A percentile compares a stretch with the other conserved stretches of the same genome.
These are phyloP conservation scores for Fusarium odoratissimum DNA, from an alignment of 2,329 filamentous ascomycete genomes.

Conservation along the genomic window DNA sequence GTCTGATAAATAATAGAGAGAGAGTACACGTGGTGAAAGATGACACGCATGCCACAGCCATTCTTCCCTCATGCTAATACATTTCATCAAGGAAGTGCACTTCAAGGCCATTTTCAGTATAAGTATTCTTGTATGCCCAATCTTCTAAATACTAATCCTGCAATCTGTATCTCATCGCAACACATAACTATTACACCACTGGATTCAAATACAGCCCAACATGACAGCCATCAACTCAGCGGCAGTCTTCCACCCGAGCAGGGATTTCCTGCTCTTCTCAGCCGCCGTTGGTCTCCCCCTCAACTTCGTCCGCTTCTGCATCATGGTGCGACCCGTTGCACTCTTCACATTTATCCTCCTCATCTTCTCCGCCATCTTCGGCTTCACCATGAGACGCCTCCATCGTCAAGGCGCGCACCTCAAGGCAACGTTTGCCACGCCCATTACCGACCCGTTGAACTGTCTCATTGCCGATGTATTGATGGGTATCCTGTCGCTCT, in stretches of 20 bases:
- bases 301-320: conserved; percentile 5
- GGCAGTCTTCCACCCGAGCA: background rate
- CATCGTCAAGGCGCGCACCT: background rate
- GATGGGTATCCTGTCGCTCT: background rate
- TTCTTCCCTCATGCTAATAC: rapidly evolving
- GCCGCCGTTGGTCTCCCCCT: background rate
- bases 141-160: too few relatives aligned
- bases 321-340: background rate
- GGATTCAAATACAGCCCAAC: rapidly evolving
- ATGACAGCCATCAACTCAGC: background rate
- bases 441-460: background rate
- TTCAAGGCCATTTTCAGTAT: background rate
- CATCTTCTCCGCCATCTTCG: background rate
- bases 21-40: too few relatives aligned
- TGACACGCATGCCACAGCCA: background rate
- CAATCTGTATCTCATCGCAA: background rate
- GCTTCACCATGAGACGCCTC: background rate
- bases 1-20: too few relatives aligned
- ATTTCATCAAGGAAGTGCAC: background rate
- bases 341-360: background rate
- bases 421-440: background rate
- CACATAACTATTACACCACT: rapidly evolving
- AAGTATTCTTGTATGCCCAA: background rate
- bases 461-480: background rate
- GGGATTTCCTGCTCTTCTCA: background rate